phyloP scores from a whole-genome alignment of 148 eudicot genomes.

The Rhododendron mucronatum region DNA sequence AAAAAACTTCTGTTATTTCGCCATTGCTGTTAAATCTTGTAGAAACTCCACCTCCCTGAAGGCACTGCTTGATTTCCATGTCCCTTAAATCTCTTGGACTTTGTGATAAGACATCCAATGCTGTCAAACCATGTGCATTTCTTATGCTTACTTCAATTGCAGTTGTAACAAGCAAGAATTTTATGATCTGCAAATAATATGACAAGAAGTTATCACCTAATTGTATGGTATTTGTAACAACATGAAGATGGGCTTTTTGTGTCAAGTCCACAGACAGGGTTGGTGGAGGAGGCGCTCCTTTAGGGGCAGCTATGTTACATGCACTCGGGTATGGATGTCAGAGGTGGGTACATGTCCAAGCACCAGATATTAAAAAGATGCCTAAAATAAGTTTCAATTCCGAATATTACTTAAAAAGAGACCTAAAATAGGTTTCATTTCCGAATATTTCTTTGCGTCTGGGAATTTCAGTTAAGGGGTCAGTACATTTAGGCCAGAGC shows the following conservation, averaged over 20 bases:
- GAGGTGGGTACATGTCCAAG: neutral
- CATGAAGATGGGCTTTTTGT: too few relatives aligned
- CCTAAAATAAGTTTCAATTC: too few relatives aligned
- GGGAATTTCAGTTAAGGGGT: neutral
- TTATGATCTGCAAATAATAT: conserved; percentile 10
- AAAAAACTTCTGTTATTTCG: neutral
- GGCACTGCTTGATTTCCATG: conserved; percentile 11
- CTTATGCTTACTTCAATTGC: conserved; percentile 1
- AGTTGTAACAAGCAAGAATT: conserved; percentile 6
- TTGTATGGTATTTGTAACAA: neutral
- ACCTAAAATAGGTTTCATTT: neutral
- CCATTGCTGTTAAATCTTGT: neutral
- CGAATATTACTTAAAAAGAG: neutral
- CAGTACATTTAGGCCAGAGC: neutral
- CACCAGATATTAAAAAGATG: neutral
- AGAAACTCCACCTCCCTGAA: neutral
- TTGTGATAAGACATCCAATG: conserved; percentile 15
- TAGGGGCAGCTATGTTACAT: neutral
- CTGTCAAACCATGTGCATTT: conserved; percentile 19
- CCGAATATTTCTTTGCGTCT: neutral
- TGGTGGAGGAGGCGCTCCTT: neutral
- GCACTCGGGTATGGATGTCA: neutral
- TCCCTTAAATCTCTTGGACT: conserved; percentile 18
- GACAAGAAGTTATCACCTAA: neutral
- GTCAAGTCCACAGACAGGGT: neutral